Evolutionary conservation across 1,284 basidiomycete genomes (phyloP).

Genomic region (Pisolithus thermaeus): DNA sequence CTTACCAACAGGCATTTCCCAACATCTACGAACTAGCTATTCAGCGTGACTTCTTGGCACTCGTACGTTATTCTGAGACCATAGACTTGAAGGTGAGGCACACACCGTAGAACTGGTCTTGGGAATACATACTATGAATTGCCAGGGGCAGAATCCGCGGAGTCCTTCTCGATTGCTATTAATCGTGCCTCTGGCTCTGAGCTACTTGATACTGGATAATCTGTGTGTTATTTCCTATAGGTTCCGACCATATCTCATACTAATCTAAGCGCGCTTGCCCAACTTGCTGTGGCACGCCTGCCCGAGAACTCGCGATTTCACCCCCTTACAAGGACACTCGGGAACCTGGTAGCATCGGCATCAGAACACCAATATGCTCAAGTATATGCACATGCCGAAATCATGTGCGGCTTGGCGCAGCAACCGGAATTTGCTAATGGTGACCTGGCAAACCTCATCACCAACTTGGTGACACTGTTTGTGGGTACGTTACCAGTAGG

Average conservation of each 20-base stretch:
- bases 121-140: neutral
- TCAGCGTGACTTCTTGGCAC: slow-evolving; percentile 36
- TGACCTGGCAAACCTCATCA: slow-evolving; percentile 40
- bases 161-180: slow-evolving; percentile 45
- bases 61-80: slow-evolving; percentile 45
- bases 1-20: slow-evolving; percentile 38
- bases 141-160: slow-evolving; percentile 34
- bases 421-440: slow-evolving; percentile 39
- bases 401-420: slow-evolving; percentile 36
- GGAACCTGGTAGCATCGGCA: slow-evolving; percentile 42
- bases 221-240: slow-evolving; percentile 36
- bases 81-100: slow-evolving; percentile 48
- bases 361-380: slow-evolving; percentile 48
- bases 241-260: slow-evolving; percentile 2
- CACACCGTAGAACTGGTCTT: neutral
- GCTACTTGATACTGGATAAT: slow-evolving; percentile 55
- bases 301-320: slow-evolving; percentile 39
- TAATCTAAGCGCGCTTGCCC: slow-evolving; percentile 47
- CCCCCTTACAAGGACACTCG: slow-evolving; percentile 42
- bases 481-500: slow-evolving; percentile 36
- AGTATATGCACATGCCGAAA: slow-evolving; percentile 46
- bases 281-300: slow-evolving; percentile 47
- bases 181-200: slow-evolving; percentile 51
- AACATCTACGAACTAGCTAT: slow-evolving; percentile 39
- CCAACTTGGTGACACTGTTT: slow-evolving; percentile 41